phyloP scores from a whole-genome alignment of 306 rosid genomes.

The Ormosia emarginata region DNA sequence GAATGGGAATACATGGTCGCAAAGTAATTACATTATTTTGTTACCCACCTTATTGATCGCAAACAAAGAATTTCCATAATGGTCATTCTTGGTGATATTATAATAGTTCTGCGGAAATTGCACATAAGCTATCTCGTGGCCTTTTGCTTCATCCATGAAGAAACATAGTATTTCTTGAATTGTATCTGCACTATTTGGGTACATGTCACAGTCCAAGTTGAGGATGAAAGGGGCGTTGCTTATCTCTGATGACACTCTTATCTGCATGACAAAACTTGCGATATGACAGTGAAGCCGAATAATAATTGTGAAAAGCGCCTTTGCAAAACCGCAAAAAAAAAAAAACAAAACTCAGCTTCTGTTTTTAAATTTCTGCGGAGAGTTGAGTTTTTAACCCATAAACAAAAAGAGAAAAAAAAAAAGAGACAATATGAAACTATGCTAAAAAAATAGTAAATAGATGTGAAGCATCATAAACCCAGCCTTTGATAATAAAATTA shows the following conservation, averaged over 20 bases:
- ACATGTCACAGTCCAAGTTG: conserved; percentile 75
- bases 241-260: conserved; percentile 67
- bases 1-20: background rate
- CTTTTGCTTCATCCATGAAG: conserved; percentile 56
- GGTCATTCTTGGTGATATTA: conserved; percentile 48
- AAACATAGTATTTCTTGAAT: conserved; percentile 50
- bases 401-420: too few relatives aligned
- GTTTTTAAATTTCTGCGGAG: too few relatives aligned
- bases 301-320: background rate
- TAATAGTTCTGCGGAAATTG: conserved; percentile 52
- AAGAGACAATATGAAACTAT: too few relatives aligned
- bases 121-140: conserved; percentile 53
- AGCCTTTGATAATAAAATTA: too few relatives aligned
- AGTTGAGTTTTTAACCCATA: too few relatives aligned
- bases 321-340: background rate
- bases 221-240: conserved; percentile 66
- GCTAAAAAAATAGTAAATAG: too few relatives aligned
- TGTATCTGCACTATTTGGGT: conserved; percentile 45
- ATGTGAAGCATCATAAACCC: too few relatives aligned
- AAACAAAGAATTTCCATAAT: conserved; percentile 22
- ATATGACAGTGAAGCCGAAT: background rate
- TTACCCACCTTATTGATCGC: conserved; percentile 21
- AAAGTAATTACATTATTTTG: background rate
- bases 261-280: conserved; percentile 26
- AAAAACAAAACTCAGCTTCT: too few relatives aligned